Conservation (phyloP, 2,329 filamentous ascomycete species). For the Stachybotrys chartarum region DNA sequence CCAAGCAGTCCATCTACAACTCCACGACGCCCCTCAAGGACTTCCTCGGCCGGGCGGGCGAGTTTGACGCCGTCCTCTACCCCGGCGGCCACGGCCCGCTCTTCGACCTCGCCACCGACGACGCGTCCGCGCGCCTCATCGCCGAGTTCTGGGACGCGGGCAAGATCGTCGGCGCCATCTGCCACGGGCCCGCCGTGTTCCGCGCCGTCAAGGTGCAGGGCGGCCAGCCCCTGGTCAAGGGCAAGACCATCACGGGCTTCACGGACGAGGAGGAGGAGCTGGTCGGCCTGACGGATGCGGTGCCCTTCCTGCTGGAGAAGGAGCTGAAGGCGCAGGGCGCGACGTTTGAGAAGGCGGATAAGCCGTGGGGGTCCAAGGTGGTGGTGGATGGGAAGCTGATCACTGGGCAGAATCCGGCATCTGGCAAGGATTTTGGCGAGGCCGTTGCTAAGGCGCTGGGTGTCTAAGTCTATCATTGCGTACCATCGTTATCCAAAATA, state of each 20-base stretch:
- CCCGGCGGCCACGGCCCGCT: constrained; percentile 57
- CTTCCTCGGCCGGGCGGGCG: constrained; percentile 46
- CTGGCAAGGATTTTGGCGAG: constrained; percentile 42
- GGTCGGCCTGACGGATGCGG: constrained; percentile 37
- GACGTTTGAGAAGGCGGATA: constrained; percentile 46
- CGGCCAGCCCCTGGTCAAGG: constrained; percentile 47
- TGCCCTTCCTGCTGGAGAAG: constrained; percentile 55
- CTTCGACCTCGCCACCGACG: constrained; percentile 56
- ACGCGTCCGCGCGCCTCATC: constrained; percentile 51
- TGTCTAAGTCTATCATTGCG: neutral
- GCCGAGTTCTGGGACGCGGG: constrained; percentile 53
- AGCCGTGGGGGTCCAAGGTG: constrained; percentile 42
- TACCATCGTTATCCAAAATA: neutral
- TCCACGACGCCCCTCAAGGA: constrained; percentile 51
- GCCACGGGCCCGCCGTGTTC: constrained; percentile 61
- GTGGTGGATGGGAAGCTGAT: constrained; percentile 45
- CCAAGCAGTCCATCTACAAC: constrained; percentile 54
- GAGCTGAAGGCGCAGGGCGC: constrained; percentile 45
- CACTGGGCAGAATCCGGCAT: constrained; percentile 52
- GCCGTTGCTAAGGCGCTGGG: constrained; percentile 40
- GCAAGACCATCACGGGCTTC: constrained; percentile 55
- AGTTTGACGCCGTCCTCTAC: constrained; percentile 57
- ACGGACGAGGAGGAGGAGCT: constrained; percentile 49
- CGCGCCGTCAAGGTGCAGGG: constrained; percentile 44
- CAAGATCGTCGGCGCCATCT: constrained; percentile 60